phyloP scores from a whole-genome alignment of 352 stramenopile species.

The Phytophthora foliorum region DNA sequence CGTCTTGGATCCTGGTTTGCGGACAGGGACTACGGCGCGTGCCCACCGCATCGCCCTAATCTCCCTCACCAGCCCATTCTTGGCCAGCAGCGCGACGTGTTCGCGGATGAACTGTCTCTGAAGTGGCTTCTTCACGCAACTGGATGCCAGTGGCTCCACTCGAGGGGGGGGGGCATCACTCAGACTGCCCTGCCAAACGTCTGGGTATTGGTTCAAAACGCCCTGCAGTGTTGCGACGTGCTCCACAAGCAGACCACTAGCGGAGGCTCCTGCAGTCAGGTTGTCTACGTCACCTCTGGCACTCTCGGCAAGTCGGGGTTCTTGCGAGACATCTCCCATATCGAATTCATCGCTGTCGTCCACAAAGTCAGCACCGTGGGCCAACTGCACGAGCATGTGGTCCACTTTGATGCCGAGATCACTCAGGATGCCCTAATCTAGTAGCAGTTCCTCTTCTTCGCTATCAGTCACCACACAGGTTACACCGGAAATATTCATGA shows the following conservation, averaged over 20 bases:
- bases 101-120: conserved; percentile 11
- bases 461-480: conserved; percentile 6
- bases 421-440: conserved; percentile 1
- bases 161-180: background rate
- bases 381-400: conserved; percentile 13
- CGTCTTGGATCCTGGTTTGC: background rate
- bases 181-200: conserved; percentile 1
- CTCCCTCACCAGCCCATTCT: conserved; percentile 3
- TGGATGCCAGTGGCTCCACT: background rate
- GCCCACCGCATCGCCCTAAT: background rate
- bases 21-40: background rate
- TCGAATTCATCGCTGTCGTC: conserved; percentile 3
- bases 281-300: background rate
- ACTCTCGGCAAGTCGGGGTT: background rate
- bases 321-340: background rate
- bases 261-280: background rate
- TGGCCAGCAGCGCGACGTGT: background rate
- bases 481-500: conserved; percentile 4
- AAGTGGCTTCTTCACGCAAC: background rate
- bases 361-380: conserved; percentile 1
- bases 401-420: conserved; percentile 15
- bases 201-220: conserved; percentile 1
- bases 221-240: background rate
- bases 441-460: conserved; percentile 3
- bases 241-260: background rate